Conservation (phyloP, 108 stramenopile species). For the Fragilaria crotonensis region DNA sequence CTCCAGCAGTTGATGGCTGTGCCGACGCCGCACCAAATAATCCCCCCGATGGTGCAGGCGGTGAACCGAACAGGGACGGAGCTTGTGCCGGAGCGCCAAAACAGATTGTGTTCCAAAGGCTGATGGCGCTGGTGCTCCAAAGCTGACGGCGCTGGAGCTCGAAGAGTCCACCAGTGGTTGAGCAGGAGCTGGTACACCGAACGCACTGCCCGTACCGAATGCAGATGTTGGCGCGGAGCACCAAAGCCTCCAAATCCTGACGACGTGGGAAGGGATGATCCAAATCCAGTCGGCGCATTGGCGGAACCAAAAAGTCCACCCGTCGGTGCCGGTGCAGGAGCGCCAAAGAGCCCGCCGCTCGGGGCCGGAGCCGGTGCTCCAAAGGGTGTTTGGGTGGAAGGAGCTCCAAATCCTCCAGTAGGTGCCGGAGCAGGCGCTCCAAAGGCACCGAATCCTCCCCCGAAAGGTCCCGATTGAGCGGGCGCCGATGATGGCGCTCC, state of each 20-base stretch:
- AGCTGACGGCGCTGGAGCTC: constrained; percentile 5
- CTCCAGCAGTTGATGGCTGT: constrained; percentile 16
- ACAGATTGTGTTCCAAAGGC: neutral
- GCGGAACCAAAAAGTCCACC: neutral
- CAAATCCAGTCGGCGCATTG: constrained; percentile 4
- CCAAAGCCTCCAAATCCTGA: constrained; percentile 15
- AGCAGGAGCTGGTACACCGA: constrained; percentile 2
- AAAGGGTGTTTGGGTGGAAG: constrained; percentile 23
- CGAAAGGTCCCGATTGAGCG: neutral
- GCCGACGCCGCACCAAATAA: constrained; percentile 31
- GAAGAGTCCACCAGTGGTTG: too few relatives aligned
- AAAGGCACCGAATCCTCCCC: constrained; percentile 29
- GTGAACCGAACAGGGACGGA: constrained; percentile 28
- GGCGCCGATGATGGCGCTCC: constrained; percentile 35
- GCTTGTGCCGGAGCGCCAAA: constrained; percentile 36
- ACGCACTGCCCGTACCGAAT: neutral
- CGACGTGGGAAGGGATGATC: neutral
- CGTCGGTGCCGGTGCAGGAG: constrained; percentile 32
- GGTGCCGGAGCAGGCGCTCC: constrained; percentile 35
- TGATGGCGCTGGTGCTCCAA: constrained; percentile 33
- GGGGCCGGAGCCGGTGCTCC: constrained; percentile 44
- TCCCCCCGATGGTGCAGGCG: constrained; percentile 25
- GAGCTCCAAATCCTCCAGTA: constrained; percentile 16
- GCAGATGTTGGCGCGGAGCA: constrained; percentile 3
- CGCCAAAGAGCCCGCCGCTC: constrained; percentile 19